Evolutionary conservation across 441 rosid genomes (phyloP), one percentile per base, ranked within the genome.

Genomic region (Eutrema salsugineum): DNA sequence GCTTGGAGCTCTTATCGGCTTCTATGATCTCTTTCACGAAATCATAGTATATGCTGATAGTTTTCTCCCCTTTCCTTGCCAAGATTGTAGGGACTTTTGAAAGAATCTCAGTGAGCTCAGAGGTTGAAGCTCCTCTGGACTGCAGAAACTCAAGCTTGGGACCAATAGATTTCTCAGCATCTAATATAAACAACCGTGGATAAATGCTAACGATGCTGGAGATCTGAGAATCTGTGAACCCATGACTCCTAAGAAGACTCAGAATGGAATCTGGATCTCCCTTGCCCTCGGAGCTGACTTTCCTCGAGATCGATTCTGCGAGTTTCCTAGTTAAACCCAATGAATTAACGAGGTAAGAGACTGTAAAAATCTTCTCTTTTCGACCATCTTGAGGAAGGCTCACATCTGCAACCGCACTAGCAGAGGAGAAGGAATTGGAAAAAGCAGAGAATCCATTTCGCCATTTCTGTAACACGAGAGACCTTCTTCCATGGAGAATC

Each of bases 91-190:
- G 75, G 50, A 51, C 53, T 49, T 5, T 19, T 1, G 61, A 28
- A 14, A 78, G 6, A 16, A 66, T 35, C 43, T 54, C 47, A 3
- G 50, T 63, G 24, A 75, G 43, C 60, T 70, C 42, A 11, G 63
- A 28, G 43, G 10, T 56, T 46, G 80, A 47, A 43, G 63, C 44
- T 30, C 83, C 84, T 58, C n/a, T 50, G 5, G 56, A 79, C 33
- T 22, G 44, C 2, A 82, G 11, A 46, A 76, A 76, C 58, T 77
- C 49, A 50, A 81, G 63, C 71, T 81, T 79, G 30, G 80, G 77
- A 27, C 27, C 19, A n/a, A 81, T 30, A 2, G 55, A 64, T 5
- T 43, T 62, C 20, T 65, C 75, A 0, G 53, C 66, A 42, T 56
- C 36, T 20, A 27, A 7, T 30, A 33, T 7, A 40, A 78, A 82